Evolutionary conservation across 129 eudicot genomes (phyloP).

Genomic region (Centella asiatica): DNA sequence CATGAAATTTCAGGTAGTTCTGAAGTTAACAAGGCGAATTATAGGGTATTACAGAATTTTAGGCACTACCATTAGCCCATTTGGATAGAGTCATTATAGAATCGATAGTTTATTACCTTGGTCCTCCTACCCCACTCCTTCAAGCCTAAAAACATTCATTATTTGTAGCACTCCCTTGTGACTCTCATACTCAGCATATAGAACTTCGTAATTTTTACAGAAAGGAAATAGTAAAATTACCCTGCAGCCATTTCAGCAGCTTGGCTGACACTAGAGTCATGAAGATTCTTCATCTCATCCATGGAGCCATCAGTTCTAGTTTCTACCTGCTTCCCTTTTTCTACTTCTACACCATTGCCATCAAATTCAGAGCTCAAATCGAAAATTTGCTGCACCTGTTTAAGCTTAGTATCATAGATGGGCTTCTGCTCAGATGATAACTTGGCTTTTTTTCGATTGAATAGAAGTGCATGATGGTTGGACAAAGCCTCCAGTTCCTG

Average conservation of each 20-base stretch:
- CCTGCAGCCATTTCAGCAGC: conserved; percentile 99
- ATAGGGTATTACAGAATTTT: too few relatives aligned
- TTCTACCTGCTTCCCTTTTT: conserved; percentile 77
- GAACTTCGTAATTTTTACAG: neutral
- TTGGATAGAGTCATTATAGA: too few relatives aligned
- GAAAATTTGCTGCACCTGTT: conserved; percentile 81
- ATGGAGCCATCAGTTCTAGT: conserved; percentile 31
- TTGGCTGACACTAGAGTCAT: conserved; percentile 73
- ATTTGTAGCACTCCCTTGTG: neutral
- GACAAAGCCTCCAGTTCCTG: conserved; percentile 97
- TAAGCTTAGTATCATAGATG: conserved; percentile 70
- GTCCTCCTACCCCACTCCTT: too few relatives aligned
- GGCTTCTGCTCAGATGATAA: conserved; percentile 71
- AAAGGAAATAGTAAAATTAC: conserved; percentile 25
- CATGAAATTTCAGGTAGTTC: too few relatives aligned
- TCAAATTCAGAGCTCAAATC: conserved; percentile 53
- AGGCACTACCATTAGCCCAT: too few relatives aligned
- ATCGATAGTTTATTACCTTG: too few relatives aligned
- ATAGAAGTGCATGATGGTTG: conserved; percentile 76
- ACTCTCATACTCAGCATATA: neutral
- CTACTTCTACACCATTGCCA: conserved; percentile 36
- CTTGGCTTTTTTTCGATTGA: conserved; percentile 80
- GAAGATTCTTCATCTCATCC: conserved; percentile 71
- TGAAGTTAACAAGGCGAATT: too few relatives aligned
- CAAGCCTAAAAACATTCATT: too few relatives aligned